Percentiles rank a stretch among this genome's conserved stretches.
phyloP scores from a whole-genome alignment of 164 flowering plant genomes.

The Tinospora cordifolia region DNA sequence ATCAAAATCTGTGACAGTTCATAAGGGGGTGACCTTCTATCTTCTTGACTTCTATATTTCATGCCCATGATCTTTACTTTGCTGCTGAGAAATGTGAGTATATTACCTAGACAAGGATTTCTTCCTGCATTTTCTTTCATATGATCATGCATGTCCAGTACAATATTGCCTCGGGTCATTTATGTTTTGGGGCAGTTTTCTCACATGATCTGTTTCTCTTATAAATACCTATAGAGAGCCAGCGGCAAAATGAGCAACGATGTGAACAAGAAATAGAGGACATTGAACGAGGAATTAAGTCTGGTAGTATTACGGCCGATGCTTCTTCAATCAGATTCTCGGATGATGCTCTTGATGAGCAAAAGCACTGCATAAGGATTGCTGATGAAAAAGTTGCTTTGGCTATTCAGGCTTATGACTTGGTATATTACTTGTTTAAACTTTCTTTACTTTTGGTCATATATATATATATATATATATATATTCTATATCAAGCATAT shows the following conservation, averaged over 20 bases:
- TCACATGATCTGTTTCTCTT: constrained; percentile 7
- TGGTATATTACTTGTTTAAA: constrained; percentile 38
- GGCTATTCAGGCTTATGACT: constrained; percentile 81
- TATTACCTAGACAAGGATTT: no score
- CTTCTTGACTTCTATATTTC: no score
- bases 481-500: not conserved
- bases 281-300: constrained; percentile 43
- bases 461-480: no score
- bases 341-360: constrained; percentile 90
- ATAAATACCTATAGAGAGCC: constrained; percentile 44
- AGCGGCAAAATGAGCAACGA: constrained; percentile 75
- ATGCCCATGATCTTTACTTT: no score
- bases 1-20: no score
- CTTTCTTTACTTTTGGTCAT: not conserved
- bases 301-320: constrained; percentile 56
- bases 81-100: no score
- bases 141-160: no score
- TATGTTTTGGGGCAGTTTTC: not conserved
- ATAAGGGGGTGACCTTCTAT: no score
- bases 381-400: constrained; percentile 93
- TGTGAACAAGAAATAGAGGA: constrained; percentile 86
- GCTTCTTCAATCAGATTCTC: constrained; percentile 62
- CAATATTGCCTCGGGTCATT: not conserved
- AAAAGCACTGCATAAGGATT: constrained; percentile 81
- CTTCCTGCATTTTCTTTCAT: no score